Conservation (phyloP, 1,284 basidiomycete genomes). For the Cerioporus squamosus region DNA sequence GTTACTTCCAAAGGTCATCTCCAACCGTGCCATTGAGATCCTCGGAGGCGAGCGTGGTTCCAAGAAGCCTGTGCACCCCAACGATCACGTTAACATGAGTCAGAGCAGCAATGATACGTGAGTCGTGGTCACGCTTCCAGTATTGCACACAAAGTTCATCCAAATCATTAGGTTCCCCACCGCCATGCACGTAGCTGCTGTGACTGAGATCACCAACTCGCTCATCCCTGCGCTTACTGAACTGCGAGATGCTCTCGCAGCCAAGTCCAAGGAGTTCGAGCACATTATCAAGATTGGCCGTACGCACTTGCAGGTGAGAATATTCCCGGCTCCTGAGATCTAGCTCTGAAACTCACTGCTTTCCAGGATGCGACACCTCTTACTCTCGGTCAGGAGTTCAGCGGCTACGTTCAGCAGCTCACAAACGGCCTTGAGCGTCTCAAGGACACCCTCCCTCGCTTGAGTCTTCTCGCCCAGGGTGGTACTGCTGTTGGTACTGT, state of each 20-base stretch:
- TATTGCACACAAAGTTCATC: background rate
- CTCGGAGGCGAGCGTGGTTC: conserved; percentile 95
- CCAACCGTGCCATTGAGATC: conserved; percentile 97
- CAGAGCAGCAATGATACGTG: conserved; percentile 99
- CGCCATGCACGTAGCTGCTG: conserved; percentile 98
- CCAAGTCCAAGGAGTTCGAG: conserved; percentile 83
- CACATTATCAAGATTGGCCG: conserved; percentile 99
- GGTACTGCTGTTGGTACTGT: conserved; percentile 99
- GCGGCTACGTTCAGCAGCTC: conserved; percentile 96
- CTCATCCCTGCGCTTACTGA: conserved; percentile 89
- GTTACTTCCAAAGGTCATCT: conserved; percentile 79
- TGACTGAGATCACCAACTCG: conserved; percentile 82
- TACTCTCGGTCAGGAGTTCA: conserved; percentile 98
- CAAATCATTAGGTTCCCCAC: conserved; percentile 84
- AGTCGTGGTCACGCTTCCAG: conserved; percentile 3
- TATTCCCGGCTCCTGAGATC: too few species aligned
- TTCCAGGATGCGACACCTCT: conserved; percentile 93
- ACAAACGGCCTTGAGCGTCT: conserved; percentile 91
- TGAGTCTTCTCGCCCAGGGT: conserved; percentile 94
- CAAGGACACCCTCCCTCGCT: conserved; percentile 82
- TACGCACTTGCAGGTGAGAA: conserved; percentile 85
- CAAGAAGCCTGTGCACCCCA: conserved; percentile 98
- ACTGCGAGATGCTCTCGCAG: conserved; percentile 83
- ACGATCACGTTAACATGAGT: conserved; percentile 99
- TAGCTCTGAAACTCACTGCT: too few species aligned